Percentiles rank a stretch among this genome's conserved stretches.
Evolutionary conservation across 768 basidiomycete genomes (phyloP).

Genomic region (Leccinum longicurvipes): DNA sequence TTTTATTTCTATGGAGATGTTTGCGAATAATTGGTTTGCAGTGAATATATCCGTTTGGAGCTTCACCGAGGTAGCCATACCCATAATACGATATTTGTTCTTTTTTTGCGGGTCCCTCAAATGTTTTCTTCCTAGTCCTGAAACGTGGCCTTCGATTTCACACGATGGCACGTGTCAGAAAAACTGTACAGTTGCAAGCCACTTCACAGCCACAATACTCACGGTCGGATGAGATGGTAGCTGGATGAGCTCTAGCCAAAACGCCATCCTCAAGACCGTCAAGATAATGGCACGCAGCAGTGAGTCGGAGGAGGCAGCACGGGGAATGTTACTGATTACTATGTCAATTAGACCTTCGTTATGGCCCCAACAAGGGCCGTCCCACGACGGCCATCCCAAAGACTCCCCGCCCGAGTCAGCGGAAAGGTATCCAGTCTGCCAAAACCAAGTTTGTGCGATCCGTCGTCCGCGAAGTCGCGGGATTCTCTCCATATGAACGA

Average conservation of each 20-base stretch:
- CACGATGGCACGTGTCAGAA: no score
- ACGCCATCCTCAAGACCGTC: conserved; percentile 48
- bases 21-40: conserved; percentile 8
- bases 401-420: conserved; percentile 74
- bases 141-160: no score
- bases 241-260: conserved; percentile 20
- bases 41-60: conserved; percentile 10
- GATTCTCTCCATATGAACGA: conserved; percentile 96
- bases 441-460: conserved; percentile 94
- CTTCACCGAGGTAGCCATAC: neutral
- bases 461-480: conserved; percentile 93
- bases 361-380: conserved; percentile 84
- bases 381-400: conserved; percentile 83
- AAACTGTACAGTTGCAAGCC: conserved; percentile 65
- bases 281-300: conserved; percentile 75
- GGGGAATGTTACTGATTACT: conserved; percentile 5
- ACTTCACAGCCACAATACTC: conserved; percentile 42
- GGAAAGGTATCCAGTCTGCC: conserved; percentile 87
- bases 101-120: no score
- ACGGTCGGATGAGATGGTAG: conserved; percentile 2
- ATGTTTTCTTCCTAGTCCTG: no score
- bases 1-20: conserved; percentile 21
- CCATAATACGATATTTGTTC: no score
- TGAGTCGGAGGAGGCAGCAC: conserved; percentile 38
- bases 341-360: conserved; percentile 63